phyloP scores from a whole-genome alignment of 164 flowering plant genomes.

The Macadamia integrifolia region DNA sequence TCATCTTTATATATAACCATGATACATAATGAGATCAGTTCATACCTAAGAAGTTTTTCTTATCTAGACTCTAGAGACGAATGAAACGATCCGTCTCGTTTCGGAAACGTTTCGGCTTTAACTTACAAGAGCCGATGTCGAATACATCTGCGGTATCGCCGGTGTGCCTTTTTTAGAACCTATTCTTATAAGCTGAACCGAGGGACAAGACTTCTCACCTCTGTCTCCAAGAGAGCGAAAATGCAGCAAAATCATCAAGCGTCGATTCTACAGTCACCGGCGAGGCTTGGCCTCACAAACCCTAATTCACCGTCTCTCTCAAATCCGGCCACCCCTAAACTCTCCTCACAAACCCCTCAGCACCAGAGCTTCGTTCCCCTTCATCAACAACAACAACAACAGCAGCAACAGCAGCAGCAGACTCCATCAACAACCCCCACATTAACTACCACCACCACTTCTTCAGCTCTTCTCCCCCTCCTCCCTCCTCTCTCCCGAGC shows the following conservation, averaged over 20 bases:
- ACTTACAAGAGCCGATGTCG: no score
- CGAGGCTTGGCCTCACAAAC: conserved; percentile 73
- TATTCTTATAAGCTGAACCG: no score
- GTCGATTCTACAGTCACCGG: conserved; percentile 72
- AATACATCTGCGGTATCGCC: no score
- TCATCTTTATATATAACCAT: no score
- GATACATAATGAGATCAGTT: no score
- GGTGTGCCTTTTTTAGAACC: no score
- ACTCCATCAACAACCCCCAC: conserved; percentile 8
- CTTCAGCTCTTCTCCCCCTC: conserved; percentile 77
- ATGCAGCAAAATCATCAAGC: conserved; percentile 57
- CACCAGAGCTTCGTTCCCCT: conserved; percentile 13
- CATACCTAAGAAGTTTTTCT: no score
- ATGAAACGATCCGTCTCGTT: no score
- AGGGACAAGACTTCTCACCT: no score
- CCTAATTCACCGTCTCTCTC: conserved; percentile 63
- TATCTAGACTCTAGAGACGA: no score
- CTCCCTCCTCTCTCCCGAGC: conserved; percentile 93
- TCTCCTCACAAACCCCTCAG: conserved; percentile 37
- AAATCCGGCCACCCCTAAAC: conserved; percentile 42
- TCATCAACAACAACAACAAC: conserved; percentile 7
- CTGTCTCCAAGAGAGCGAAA: conserved; percentile 2
- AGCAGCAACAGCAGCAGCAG: conserved; percentile 9
- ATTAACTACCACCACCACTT: conserved; percentile 30
- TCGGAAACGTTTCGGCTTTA: no score